A percentile compares a stretch with the other conserved stretches of the same genome.
These are phyloP conservation scores for Ceratocystis smalleyi DNA, from an alignment of 2,329 filamentous ascomycete genomes.

Conservation along the genomic window DNA sequence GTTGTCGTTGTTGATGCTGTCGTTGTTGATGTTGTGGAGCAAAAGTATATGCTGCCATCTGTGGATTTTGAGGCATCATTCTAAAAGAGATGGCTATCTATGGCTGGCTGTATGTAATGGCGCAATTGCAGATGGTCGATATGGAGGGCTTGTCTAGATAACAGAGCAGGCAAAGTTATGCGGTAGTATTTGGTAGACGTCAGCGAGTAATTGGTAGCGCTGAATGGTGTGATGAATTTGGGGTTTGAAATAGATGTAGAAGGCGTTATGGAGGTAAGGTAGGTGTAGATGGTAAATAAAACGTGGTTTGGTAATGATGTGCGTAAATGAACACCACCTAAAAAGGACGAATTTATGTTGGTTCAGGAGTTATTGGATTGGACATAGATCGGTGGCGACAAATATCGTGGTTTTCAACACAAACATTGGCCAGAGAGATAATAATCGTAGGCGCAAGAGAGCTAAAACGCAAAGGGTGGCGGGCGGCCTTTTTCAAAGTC, in stretches of 20 bases:
- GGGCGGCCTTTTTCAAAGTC: neutral
- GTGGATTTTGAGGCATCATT: slow-evolving; percentile 49
- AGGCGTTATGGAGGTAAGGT: too few species aligned
- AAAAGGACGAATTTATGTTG: neutral
- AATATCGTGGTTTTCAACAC: slow-evolving; percentile 4
- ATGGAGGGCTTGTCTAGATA: neutral
- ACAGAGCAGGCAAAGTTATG: neutral
- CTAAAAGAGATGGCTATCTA: slow-evolving; percentile 30
- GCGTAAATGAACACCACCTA: neutral
- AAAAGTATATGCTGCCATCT: slow-evolving; percentile 64
- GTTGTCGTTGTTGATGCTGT: slow-evolving; percentile 26
- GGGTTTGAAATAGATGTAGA: too few species aligned
- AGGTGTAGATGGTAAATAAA: too few species aligned
- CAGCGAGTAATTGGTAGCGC: neutral
- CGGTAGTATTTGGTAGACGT: neutral
- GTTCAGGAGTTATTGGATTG: neutral
- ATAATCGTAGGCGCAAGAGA: neutral
- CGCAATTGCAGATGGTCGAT: neutral
- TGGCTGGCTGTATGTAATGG: neutral
- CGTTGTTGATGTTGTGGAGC: slow-evolving; percentile 41
- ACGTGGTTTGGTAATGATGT: neutral
- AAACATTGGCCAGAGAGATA: neutral
- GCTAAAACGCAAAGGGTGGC: neutral
- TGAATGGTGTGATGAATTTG: too few species aligned
- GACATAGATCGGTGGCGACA: slow-evolving; percentile 27